A percentile compares a stretch with the other conserved stretches of the same genome.
These are phyloP conservation scores for Uronychia setigera DNA, from an alignment of 73 alveolate species.

Conservation along the genomic window DNA sequence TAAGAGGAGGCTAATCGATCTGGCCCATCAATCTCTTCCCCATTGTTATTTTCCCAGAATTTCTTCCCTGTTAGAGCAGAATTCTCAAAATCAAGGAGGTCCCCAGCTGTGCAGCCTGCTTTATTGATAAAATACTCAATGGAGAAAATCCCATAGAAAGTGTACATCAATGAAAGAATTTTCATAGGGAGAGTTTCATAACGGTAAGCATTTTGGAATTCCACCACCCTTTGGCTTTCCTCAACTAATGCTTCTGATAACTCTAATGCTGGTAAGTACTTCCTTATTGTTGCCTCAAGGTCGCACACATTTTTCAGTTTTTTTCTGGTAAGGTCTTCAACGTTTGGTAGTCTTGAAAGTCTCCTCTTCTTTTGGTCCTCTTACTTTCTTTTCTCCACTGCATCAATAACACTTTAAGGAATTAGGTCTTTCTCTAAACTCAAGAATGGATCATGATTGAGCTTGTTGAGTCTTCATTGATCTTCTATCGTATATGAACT, in stretches of 20 bases:
- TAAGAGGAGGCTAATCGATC: constrained; percentile 19
- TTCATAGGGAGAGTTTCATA: not conserved
- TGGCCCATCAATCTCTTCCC: constrained; percentile 16
- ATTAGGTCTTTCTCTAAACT: not conserved
- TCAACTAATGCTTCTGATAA: not conserved
- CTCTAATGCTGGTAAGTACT: not conserved
- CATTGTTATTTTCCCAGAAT: not conserved
- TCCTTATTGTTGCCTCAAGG: not conserved
- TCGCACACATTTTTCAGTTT: not conserved
- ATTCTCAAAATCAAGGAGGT: not conserved
- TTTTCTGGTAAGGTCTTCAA: not conserved
- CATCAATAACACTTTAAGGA: not conserved
- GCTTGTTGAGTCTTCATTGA: not conserved
- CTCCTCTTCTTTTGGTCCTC: not conserved
- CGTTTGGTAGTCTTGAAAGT: not conserved
- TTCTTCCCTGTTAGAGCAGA: not conserved
- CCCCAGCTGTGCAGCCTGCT: not conserved
- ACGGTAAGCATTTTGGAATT: not conserved
- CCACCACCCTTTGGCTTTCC: not conserved
- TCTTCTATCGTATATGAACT: not conserved
- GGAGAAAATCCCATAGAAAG: not conserved
- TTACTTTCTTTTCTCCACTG: not conserved
- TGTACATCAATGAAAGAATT: not conserved
- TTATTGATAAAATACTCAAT: not conserved
- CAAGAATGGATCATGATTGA: not conserved